Evolutionary conservation across 106 monocot genomes (phyloP).

Genomic region (Dioscorea zingiberensis): DNA sequence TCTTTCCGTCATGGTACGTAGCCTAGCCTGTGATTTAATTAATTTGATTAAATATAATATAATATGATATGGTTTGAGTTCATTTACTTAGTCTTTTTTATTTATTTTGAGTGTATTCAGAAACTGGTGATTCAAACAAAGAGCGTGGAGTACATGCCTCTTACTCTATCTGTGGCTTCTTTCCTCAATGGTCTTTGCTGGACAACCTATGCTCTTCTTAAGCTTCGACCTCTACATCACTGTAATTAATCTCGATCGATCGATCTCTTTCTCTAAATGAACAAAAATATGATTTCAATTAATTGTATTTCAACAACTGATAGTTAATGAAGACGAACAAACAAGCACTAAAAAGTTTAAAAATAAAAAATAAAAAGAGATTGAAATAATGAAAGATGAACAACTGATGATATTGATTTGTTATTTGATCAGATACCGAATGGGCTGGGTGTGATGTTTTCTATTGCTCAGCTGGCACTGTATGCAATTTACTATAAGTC

Average conservation of each 20-base stretch:
- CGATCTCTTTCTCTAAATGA: neutral
- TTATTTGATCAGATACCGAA: constrained; percentile 50
- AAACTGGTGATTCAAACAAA: constrained; percentile 58
- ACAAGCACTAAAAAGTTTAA: too few relatives aligned
- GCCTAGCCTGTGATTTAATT: neutral
- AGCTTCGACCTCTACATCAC: constrained; percentile 56
- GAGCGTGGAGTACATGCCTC: constrained; percentile 82
- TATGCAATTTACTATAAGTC: constrained; percentile 37
- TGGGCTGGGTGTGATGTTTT: constrained; percentile 32
- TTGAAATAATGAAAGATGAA: too few relatives aligned
- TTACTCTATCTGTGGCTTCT: constrained; percentile 45
- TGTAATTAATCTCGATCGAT: constrained; percentile 22
- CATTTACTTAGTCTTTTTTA: neutral
- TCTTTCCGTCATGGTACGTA: constrained; percentile 46
- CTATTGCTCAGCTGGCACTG: constrained; percentile 31
- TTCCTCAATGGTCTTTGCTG: constrained; percentile 68
- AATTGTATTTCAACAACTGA: too few relatives aligned
- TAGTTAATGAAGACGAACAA: neutral
- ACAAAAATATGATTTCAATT: too few relatives aligned
- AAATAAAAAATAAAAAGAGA: too few relatives aligned
- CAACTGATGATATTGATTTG: neutral
- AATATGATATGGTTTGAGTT: neutral
- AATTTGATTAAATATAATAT: neutral
- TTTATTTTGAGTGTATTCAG: constrained; percentile 11
- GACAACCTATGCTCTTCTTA: constrained; percentile 59